Evolutionary conservation across 2,329 filamentous ascomycete genomes (phyloP).

Genomic region (Aspergillus transmontanensis): DNA sequence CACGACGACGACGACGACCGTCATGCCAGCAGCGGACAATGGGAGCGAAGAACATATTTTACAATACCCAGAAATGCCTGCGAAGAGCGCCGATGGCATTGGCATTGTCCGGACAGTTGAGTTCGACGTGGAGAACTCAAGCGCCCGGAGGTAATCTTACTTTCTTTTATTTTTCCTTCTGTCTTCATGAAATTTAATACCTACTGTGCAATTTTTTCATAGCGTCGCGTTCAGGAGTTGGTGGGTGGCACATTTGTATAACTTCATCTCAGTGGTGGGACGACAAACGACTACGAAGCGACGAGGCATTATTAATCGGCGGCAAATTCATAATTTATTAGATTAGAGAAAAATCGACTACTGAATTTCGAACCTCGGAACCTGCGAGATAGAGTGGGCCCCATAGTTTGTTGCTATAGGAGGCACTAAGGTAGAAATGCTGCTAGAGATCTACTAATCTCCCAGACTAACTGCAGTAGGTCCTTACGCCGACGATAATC

Average conservation of each 20-base stretch:
- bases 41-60: constrained; percentile 30
- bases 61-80: not conserved
- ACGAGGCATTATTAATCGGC: not conserved
- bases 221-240: not conserved
- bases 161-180: not conserved
- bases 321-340: not conserved
- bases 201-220: not conserved
- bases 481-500: not conserved
- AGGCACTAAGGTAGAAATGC: not conserved
- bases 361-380: not conserved
- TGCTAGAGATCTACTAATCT: not conserved
- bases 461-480: not conserved
- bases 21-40: constrained; percentile 12
- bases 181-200: not conserved
- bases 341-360: not conserved
- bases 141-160: not conserved
- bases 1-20: constrained; percentile 20
- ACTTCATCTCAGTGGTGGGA: not conserved
- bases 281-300: not conserved
- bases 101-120: constrained; percentile 31
- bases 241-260: not conserved
- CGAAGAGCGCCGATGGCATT: constrained; percentile 3
- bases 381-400: not conserved
- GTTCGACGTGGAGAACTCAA: constrained; percentile 29
- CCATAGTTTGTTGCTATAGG: not conserved